A percentile compares a stretch with the other conserved stretches of the same genome.
Conservation (phyloP, 129 eudicot species). For the Daucus carota region DH1_v3.0 NC_030387.2:37178501-37179000, state of each 20-base stretch:
- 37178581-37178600: background rate
- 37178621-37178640: too few species aligned
- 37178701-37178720: too few species aligned
- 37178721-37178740: too few species aligned
- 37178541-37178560: background rate
- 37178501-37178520: background rate
- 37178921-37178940: background rate
- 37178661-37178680: too few species aligned
- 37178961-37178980: background rate
- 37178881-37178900: background rate
- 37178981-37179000: background rate
- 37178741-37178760: background rate
- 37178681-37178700: too few species aligned
- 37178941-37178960: background rate
- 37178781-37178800: background rate
- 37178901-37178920: background rate
- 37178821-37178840: background rate
- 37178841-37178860: background rate
- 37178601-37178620: background rate
- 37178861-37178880: background rate
- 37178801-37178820: background rate
- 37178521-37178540: background rate
- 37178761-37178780: background rate
- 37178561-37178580: background rate
- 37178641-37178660: too few species aligned